These are phyloP conservation scores for Syzygium oleosum DNA, from an alignment of 345 rosid species.

Conservation along the genomic window DNA sequence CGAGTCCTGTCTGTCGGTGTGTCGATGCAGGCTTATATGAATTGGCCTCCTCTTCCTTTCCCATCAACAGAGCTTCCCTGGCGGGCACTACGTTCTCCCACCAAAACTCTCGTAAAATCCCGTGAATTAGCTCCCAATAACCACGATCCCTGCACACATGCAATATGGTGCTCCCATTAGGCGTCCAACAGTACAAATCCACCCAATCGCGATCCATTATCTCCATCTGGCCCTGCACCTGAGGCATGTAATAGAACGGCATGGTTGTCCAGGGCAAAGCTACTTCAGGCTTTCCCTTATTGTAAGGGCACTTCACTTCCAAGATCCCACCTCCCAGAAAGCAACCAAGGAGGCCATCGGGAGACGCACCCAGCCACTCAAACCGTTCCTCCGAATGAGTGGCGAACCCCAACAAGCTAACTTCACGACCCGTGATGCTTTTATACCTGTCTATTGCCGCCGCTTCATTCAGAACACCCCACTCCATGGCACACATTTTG, in stretches of 20 bases:
- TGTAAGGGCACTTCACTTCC: slow-evolving; percentile 92
- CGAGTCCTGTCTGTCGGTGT: slow-evolving; percentile 58
- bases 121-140: slow-evolving; percentile 66
- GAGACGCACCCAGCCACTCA: slow-evolving; percentile 92
- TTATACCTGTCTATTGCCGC: slow-evolving; percentile 67
- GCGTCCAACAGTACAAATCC: slow-evolving; percentile 87
- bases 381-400: slow-evolving; percentile 49
- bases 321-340: slow-evolving; percentile 60
- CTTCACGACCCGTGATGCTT: slow-evolving; percentile 66
- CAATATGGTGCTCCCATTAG: slow-evolving; percentile 77
- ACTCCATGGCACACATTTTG: slow-evolving; percentile 52
- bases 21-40: slow-evolving; percentile 54
- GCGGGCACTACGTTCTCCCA: slow-evolving; percentile 88
- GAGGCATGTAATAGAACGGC: slow-evolving; percentile 95
- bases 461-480: slow-evolving; percentile 79
- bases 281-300: slow-evolving; percentile 80
- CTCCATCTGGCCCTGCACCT: slow-evolving; percentile 95
- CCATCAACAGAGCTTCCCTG: slow-evolving; percentile 50
- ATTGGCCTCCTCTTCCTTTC: slow-evolving; percentile 42
- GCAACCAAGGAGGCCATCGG: slow-evolving; percentile 72
- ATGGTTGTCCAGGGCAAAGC: slow-evolving; percentile 77
- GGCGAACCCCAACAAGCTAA: slow-evolving; percentile 64
- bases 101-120: slow-evolving; percentile 75
- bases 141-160: slow-evolving; percentile 53
- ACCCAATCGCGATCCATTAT: slow-evolving; percentile 89